These are phyloP conservation scores for Musa itinerans DNA, from an alignment of 176 grass and related monocot species.

Conservation along the genomic window DNA sequence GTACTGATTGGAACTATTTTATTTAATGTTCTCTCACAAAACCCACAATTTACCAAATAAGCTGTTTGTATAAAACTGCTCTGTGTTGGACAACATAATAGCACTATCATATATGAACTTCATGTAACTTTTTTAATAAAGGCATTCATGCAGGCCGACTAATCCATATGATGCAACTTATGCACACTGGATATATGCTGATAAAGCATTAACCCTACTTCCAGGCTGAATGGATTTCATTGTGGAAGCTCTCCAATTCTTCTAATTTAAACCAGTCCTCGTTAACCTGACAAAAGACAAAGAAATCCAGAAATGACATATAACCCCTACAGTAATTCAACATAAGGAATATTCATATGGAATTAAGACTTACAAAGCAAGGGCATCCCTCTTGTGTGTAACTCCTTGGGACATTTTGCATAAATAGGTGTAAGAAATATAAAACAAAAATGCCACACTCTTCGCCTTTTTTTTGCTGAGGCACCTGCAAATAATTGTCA, in stretches of 20 bases:
- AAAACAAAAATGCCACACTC: slow-evolving; percentile 88
- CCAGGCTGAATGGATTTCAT: slow-evolving; percentile 43
- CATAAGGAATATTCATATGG: background rate
- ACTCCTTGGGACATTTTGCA: slow-evolving; percentile 42
- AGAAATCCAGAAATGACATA: slow-evolving; percentile 15
- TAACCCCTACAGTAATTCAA: background rate
- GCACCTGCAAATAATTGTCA: slow-evolving; percentile 47
- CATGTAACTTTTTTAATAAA: too few relatives aligned
- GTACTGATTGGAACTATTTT: too few relatives aligned
- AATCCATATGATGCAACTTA: too few relatives aligned
- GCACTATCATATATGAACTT: too few relatives aligned
- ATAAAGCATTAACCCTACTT: slow-evolving; percentile 26
- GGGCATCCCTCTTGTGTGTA: slow-evolving; percentile 44
- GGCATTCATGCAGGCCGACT: too few relatives aligned
- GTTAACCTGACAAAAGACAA: slow-evolving; percentile 29
- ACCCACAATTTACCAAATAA: too few relatives aligned
- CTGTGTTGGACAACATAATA: too few relatives aligned
- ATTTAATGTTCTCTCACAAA: too few relatives aligned
- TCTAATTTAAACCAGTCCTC: slow-evolving; percentile 52
- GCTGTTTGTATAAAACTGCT: too few relatives aligned
- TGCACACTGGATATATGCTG: too few relatives aligned
- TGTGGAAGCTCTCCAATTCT: slow-evolving; percentile 51
- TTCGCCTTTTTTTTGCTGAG: slow-evolving; percentile 65
- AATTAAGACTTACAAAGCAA: slow-evolving; percentile 18
- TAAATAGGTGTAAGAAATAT: slow-evolving; percentile 67